A percentile compares a stretch with the other conserved stretches of the same genome.
These are phyloP conservation scores for Nephelium lappaceum DNA, from an alignment of 345 rosid species.

Conservation along the genomic window DNA sequence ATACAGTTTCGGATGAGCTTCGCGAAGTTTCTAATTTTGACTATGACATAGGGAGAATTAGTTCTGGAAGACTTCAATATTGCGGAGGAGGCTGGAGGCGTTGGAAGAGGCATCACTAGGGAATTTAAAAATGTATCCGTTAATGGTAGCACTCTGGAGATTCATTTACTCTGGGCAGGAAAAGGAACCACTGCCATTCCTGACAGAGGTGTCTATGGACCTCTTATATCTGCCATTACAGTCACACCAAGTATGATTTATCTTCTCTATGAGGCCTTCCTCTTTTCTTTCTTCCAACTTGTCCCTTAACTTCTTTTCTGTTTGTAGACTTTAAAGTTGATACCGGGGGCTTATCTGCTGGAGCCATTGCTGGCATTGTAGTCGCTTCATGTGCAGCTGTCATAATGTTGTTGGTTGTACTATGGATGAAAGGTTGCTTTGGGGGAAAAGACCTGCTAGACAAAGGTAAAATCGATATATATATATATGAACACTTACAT, in stretches of 20 bases:
- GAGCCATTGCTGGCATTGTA: not conserved
- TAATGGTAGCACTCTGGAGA: slow-evolving; percentile 53
- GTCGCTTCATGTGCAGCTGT: slow-evolving; percentile 44
- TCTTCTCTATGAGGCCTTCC: slow-evolving; percentile 21
- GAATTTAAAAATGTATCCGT: slow-evolving; percentile 45
- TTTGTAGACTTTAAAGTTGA: too few relatives aligned
- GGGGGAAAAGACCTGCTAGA: slow-evolving; percentile 56
- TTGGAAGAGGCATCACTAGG: slow-evolving; percentile 38
- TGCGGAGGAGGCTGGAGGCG: slow-evolving; percentile 72
- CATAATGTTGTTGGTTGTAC: slow-evolving; percentile 42
- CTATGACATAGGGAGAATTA: slow-evolving; percentile 51
- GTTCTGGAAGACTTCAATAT: slow-evolving; percentile 65
- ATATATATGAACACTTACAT: not conserved
- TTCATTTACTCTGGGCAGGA: slow-evolving; percentile 54
- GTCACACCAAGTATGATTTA: slow-evolving; percentile 31
- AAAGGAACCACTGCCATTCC: slow-evolving; percentile 81
- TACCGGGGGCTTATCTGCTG: too few relatives aligned
- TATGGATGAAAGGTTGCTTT: slow-evolving; percentile 53
- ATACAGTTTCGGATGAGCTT: not conserved
- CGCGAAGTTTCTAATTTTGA: slow-evolving; percentile 6
- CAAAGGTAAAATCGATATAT: slow-evolving; percentile 43
- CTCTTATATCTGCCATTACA: slow-evolving; percentile 79
- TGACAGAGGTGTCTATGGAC: slow-evolving; percentile 69
- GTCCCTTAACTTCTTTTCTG: too few relatives aligned
- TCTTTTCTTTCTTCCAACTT: too few relatives aligned